phyloP scores from a whole-genome alignment of 2,329 filamentous ascomycete genomes.

The Massarina eburnea region DNA sequence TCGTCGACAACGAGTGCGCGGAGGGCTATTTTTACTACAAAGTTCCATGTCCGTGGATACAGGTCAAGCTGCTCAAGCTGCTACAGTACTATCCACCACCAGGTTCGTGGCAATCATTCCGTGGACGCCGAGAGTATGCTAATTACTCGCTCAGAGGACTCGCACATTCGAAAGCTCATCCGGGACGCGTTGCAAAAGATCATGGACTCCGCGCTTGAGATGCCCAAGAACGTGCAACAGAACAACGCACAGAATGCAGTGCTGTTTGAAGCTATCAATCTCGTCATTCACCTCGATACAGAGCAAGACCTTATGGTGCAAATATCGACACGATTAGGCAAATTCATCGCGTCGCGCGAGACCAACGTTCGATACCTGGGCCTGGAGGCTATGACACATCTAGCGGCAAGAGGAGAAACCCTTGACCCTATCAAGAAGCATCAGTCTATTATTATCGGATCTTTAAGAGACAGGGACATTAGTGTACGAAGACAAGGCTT shows the following conservation, averaged over 20 bases:
- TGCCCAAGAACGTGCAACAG: slow-evolving; percentile 97
- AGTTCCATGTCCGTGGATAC: slow-evolving; percentile 98
- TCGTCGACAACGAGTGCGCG: slow-evolving; percentile 86
- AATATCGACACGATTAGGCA: slow-evolving; percentile 85
- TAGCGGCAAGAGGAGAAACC: slow-evolving; percentile 90
- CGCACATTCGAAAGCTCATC: slow-evolving; percentile 86
- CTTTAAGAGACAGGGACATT: slow-evolving; percentile 92
- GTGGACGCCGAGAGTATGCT: background rate
- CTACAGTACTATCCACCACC: slow-evolving; percentile 96
- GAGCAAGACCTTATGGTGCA: slow-evolving; percentile 95
- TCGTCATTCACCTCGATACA: slow-evolving; percentile 96
- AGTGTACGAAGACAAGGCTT: slow-evolving; percentile 94
- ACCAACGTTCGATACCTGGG: slow-evolving; percentile 97
- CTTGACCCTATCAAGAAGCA: slow-evolving; percentile 98
- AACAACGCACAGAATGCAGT: slow-evolving; percentile 99
- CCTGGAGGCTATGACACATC: slow-evolving; percentile 95
- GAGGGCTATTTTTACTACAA: slow-evolving; percentile 98
- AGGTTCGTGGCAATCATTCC: slow-evolving; percentile 53
- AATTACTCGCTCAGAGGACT: slow-evolving; percentile 70
- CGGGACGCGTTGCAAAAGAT: slow-evolving; percentile 90
- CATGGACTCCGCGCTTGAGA: slow-evolving; percentile 85
- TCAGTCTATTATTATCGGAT: slow-evolving; percentile 92
- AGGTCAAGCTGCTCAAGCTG: slow-evolving; percentile 88
- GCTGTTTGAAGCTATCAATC: slow-evolving; percentile 96
- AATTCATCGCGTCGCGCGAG: slow-evolving; percentile 95